Base-by-base conservation (phyloP, 2,329 filamentous ascomycete species). In the Dothideomycetes sp. region DNA sequence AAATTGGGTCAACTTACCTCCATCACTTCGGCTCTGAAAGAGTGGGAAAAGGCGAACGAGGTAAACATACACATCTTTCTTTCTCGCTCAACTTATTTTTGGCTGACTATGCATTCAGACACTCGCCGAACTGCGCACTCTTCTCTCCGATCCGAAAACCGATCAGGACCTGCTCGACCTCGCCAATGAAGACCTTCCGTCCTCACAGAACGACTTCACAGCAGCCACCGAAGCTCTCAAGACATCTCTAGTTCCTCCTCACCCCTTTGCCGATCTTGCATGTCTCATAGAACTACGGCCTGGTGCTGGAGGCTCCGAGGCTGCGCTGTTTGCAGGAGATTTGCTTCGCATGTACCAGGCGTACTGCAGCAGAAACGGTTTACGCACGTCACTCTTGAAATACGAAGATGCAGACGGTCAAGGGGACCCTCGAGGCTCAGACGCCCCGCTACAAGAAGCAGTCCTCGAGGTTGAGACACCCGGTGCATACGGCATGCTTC, bases 251-350 rank as follows among this genome's bases (percentile, higher is more conserved):
- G 83, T 94, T 12, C 91, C 91, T 1, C 76, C 78, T 31, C 88
- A 98, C 58, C 84, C 88, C 3, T 98, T 95, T 57, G 85, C 85
- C 22, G 75, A 86, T 46, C 73, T 96, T 50, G 86, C 88, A 38
- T 96, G 89, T 59, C 72, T 98, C 47, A 64, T 98, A 31, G 91
- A 98, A 63, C 83, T 98, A 44, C 77, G 88, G 1, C 91, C 91
- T 0, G 91, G 91, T 0, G 88, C 87, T 0, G 91, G 91, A 29
- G 91, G 91, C 2, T 79, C 86, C 42, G 91, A 98, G 63, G 88
- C 89, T 2, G 79, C 85, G 0, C 78, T 94, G 46, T 98, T 98
- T 51, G 86, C 88, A 10, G 83, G 84, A 40, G 79, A 91, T 38
- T 63, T 98, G 5, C 76, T 94, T 50, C 77, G 80, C 49, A 96